Evolutionary conservation across 768 basidiomycete genomes (phyloP), one percentile per base, ranked within the genome.

Genomic region (Hygrophoropsis aurantiaca): DNA sequence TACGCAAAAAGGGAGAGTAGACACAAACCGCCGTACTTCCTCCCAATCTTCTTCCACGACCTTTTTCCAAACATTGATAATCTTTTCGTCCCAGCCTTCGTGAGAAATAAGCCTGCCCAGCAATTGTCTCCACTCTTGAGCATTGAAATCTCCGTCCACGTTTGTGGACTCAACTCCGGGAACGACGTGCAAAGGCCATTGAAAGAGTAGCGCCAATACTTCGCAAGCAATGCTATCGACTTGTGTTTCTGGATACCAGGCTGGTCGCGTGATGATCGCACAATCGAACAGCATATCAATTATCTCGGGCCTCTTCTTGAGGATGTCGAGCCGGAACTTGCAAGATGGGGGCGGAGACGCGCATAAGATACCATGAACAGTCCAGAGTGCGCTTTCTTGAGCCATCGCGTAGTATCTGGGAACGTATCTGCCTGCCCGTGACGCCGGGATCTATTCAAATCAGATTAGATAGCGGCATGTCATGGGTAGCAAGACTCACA

Each of bases 241-340:
- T 15, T 59, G 46, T 5, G 50, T 49, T 42, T 66, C 58, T n/a
- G 64, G 59, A 44, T 67, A 66, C 60, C 61, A 68, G 13, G 55
- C 36, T 16, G 56, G 56, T 19, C 62, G 52, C 26, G 40, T 24
- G 13, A 59, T 15, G 16, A 46, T 38, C 13, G 61, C 64, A 44
- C 52, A 54, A 25, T 55, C 47, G 37, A 65, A 53, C 4, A 67
- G 46, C 35, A 45, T 34, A 24, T 54, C 47, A 20, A 56, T 4
- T 16, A 54, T 49, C n/a, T 53, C 39, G 2, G 57, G 52, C 21
- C 44, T 37, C n/a, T 45, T 21, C 32, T 49, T 42, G 2, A 57
- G 21, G 15, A 58, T 45, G n/a, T 58, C 49, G 36, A 48, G 44
- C n/a, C 44, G 24, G 32, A 51, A 47, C 24, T 48, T 36, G 6